Evolutionary conservation across 1,139 yeast genomes (phyloP).

Genomic region (Geotrichum fermentans): DNA sequence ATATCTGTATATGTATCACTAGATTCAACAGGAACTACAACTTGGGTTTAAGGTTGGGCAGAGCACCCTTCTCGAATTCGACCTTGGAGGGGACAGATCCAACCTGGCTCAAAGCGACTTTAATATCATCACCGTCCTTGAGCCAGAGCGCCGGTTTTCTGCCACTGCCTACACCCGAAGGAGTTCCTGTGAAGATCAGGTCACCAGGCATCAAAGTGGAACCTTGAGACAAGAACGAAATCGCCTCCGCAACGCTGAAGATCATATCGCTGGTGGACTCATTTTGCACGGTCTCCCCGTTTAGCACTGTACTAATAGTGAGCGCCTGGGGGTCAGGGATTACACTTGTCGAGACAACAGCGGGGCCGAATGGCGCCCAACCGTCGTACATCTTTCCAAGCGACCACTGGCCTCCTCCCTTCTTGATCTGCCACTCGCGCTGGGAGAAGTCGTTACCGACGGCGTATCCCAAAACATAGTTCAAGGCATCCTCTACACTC

Average conservation of each 20-base stretch:
- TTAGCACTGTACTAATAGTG: constrained; percentile 40
- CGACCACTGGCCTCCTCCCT: constrained; percentile 50
- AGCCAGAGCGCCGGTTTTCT: constrained; percentile 43
- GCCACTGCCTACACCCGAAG: constrained; percentile 52
- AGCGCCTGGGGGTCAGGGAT: constrained; percentile 37
- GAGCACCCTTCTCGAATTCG: constrained; percentile 28
- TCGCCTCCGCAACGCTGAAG: constrained; percentile 44
- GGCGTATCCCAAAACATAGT: constrained; percentile 49
- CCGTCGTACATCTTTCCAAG: constrained; percentile 52
- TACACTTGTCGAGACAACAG: constrained; percentile 41
- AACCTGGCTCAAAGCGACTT: constrained; percentile 42
- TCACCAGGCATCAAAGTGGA: constrained; percentile 49
- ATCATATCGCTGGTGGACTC: constrained; percentile 48
- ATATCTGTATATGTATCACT: no score
- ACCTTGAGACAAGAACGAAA: constrained; percentile 50
- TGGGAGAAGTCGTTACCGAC: constrained; percentile 54
- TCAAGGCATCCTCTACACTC: constrained; percentile 42
- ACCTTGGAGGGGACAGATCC: constrained; percentile 45
- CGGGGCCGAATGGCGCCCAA: constrained; percentile 54
- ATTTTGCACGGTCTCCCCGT: constrained; percentile 45
- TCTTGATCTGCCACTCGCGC: constrained; percentile 47
- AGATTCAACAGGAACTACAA: no score
- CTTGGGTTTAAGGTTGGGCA: constrained; percentile 11
- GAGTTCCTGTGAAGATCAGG: constrained; percentile 51
- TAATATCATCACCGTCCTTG: constrained; percentile 45